Percentiles rank a stretch among this genome's conserved stretches.
Conservation (phyloP, 2,329 filamentous ascomycete species). For the Coccinonectria pachysandricola region DNA sequence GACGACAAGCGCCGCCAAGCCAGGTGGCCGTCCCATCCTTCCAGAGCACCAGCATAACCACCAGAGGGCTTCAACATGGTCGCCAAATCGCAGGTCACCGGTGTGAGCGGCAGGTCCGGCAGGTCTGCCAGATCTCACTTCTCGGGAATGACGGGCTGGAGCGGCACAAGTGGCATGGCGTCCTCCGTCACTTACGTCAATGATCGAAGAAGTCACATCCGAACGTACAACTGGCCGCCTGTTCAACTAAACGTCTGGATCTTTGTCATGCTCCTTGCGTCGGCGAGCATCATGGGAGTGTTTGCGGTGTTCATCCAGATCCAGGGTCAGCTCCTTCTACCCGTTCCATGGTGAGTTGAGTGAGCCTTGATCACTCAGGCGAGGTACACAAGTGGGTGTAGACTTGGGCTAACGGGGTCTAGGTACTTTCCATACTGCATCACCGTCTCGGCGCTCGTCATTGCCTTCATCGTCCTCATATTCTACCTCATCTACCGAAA, state of each 20-base stretch:
- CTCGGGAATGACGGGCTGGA: background rate
- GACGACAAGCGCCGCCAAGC: no score
- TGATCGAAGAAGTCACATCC: slow-evolving; percentile 34
- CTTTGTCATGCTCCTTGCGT: slow-evolving; percentile 52
- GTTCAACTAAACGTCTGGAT: slow-evolving; percentile 58
- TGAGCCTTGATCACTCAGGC: no score
- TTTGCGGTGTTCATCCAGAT: slow-evolving; percentile 49
- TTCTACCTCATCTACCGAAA: slow-evolving; percentile 53
- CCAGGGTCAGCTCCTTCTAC: slow-evolving; percentile 43
- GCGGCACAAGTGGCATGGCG: slow-evolving; percentile 20
- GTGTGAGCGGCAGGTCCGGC: slow-evolving; percentile 19
- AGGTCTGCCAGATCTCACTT: no score
- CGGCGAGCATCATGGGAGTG: slow-evolving; percentile 49
- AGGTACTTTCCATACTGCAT: slow-evolving; percentile 63
- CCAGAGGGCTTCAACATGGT: slow-evolving; percentile 18
- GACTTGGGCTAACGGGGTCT: slow-evolving; percentile 1
- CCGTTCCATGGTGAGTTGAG: slow-evolving; percentile 47
- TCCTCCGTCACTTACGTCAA: slow-evolving; percentile 35
- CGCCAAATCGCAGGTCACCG: slow-evolving; percentile 17
- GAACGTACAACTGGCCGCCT: slow-evolving; percentile 60
- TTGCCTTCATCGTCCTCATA: slow-evolving; percentile 56
- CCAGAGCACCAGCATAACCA: background rate
- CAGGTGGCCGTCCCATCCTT: background rate
- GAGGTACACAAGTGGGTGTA: no score
- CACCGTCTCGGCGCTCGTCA: slow-evolving; percentile 45